These are phyloP conservation scores for Paramecium sexaurelia DNA, from an alignment of 73 alveolate species.

Conservation along the genomic window DNA sequence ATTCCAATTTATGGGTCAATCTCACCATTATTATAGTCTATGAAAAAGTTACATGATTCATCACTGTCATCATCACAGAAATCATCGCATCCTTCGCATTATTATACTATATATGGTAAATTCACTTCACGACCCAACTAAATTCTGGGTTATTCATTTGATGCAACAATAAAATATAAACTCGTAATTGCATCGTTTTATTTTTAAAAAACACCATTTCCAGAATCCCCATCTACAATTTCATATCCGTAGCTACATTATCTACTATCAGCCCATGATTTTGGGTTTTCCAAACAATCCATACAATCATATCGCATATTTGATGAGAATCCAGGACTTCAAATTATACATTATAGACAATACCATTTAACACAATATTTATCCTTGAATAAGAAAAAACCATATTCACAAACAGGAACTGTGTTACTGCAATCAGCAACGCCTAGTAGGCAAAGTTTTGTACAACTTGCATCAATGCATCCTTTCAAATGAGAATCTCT, in stretches of 20 bases:
- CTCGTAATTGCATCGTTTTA: background rate
- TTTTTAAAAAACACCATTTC: background rate
- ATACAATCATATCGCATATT: background rate
- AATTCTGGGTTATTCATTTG: background rate
- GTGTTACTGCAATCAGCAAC: background rate
- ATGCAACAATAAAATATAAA: background rate
- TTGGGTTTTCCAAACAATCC: conserved; percentile 45
- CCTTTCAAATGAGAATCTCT: background rate
- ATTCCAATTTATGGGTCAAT: conserved; percentile 7
- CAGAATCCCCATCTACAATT: background rate
- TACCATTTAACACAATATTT: conserved; percentile 34
- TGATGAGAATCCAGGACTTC: background rate
- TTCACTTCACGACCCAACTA: background rate
- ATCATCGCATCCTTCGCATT: background rate
- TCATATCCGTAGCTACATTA: background rate
- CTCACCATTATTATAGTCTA: background rate
- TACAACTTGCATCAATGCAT: background rate
- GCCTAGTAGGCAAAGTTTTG: conserved; percentile 5
- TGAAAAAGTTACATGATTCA: conserved; percentile 10
- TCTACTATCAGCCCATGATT: background rate
- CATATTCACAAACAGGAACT: conserved; percentile 9
- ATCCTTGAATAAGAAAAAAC: conserved; percentile 28
- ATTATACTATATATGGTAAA: background rate
- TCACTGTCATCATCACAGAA: conserved; percentile 10
- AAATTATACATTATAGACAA: background rate